Evolutionary conservation across 306 rosid genomes (phyloP).

Genomic region (Bauhinia variegata): DNA sequence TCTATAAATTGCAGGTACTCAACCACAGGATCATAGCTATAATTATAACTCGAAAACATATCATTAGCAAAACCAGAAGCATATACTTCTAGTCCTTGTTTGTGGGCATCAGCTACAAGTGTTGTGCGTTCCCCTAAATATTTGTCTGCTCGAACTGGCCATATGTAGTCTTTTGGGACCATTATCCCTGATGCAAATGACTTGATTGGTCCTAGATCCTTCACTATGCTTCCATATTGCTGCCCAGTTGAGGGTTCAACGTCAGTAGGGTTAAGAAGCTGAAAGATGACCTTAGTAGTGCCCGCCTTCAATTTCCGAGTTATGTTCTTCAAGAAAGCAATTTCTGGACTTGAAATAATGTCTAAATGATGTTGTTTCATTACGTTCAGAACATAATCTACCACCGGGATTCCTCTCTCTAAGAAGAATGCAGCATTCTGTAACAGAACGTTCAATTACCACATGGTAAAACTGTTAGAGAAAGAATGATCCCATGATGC

Average conservation of each 20-base stretch:
- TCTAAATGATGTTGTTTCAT: conserved; percentile 26
- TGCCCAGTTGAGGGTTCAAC: conserved; percentile 65
- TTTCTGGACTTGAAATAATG: conserved; percentile 73
- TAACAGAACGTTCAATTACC: conserved; percentile 23
- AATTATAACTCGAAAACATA: conserved; percentile 51
- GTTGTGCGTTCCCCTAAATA: conserved; percentile 62
- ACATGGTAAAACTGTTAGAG: background rate
- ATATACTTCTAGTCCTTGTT: conserved; percentile 74
- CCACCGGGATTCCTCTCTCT: conserved; percentile 40
- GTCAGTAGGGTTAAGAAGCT: conserved; percentile 46
- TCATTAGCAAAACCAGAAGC: conserved; percentile 91
- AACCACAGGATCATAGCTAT: conserved; percentile 64
- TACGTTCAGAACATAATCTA: conserved; percentile 39
- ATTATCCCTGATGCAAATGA: conserved; percentile 78
- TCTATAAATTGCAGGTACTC: conserved; percentile 80
- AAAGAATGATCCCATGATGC: background rate
- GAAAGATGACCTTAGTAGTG: conserved; percentile 65
- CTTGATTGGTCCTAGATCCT: conserved; percentile 60
- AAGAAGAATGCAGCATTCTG: conserved; percentile 71
- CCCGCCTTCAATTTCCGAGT: conserved; percentile 43
- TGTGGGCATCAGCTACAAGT: conserved; percentile 80
- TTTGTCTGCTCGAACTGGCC: conserved; percentile 53
- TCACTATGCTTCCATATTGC: conserved; percentile 50
- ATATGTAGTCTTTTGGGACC: conserved; percentile 73
- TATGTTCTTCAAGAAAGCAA: conserved; percentile 68